These are phyloP conservation scores for Aureobasidium musti DNA, from an alignment of 2,329 filamentous ascomycete species.

Conservation along the genomic window DNA sequence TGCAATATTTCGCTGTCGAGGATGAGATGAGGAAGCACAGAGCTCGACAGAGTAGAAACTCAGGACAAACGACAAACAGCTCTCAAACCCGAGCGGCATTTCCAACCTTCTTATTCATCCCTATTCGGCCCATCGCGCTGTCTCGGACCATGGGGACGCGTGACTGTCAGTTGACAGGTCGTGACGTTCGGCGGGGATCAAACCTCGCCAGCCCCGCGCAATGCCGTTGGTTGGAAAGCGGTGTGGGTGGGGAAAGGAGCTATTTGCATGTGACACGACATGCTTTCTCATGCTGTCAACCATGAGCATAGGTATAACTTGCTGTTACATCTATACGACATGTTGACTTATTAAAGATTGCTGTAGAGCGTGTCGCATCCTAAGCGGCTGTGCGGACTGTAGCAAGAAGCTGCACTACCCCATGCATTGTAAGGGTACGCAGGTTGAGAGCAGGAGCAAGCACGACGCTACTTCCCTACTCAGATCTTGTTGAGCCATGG, in stretches of 20 bases:
- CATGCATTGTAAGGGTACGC: background rate
- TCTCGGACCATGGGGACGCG: constrained; percentile 16
- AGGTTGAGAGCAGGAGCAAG: background rate
- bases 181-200: constrained; percentile 18
- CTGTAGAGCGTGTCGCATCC: background rate
- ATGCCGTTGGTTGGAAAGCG: constrained; percentile 22
- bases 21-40: background rate
- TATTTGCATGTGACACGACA: constrained; percentile 22
- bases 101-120: background rate
- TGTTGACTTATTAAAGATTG: background rate
- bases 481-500: background rate
- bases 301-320: background rate
- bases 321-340: background rate
- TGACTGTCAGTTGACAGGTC: constrained; percentile 10
- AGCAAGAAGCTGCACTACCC: background rate
- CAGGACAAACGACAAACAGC: background rate
- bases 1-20: background rate
- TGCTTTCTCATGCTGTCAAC: background rate
- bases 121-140: background rate
- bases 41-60: background rate
- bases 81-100: background rate
- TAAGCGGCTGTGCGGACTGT: background rate
- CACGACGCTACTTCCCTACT: constrained; percentile 13
- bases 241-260: constrained; percentile 12
- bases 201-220: constrained; percentile 13